Conservation (phyloP, 371 early-diverging fungal genomes). For the Rhizomucor miehei region DNA sequence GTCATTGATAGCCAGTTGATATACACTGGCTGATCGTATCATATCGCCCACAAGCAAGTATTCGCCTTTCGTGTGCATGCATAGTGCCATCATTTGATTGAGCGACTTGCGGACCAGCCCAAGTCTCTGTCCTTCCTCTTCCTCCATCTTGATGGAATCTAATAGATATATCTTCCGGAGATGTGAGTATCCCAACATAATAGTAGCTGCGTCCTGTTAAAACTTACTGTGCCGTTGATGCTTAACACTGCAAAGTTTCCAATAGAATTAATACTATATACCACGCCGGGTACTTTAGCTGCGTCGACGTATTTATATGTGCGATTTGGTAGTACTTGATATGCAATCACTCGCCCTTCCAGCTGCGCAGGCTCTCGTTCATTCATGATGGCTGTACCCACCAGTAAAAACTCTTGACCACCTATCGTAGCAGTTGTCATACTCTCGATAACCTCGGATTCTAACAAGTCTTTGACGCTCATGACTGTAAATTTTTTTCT, state of each 20-base stretch:
- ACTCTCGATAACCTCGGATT: slow-evolving; percentile 45
- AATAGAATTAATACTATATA: slow-evolving; percentile 42
- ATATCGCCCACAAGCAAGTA: slow-evolving; percentile 85
- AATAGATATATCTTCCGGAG: slow-evolving; percentile 38
- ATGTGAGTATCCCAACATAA: background rate
- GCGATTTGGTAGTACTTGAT: slow-evolving; percentile 33
- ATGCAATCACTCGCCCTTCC: slow-evolving; percentile 58
- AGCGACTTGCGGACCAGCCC: slow-evolving; percentile 31
- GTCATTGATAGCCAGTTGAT: slow-evolving; percentile 45
- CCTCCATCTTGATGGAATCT: slow-evolving; percentile 22
- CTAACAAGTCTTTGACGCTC: slow-evolving; percentile 28
- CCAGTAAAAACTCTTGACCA: slow-evolving; percentile 43
- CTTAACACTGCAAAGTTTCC: slow-evolving; percentile 43
- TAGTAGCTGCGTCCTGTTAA: background rate
- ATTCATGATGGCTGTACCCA: slow-evolving; percentile 57
- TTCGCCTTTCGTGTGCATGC: slow-evolving; percentile 64
- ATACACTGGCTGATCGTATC: slow-evolving; percentile 56
- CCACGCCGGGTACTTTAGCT: slow-evolving; percentile 40
- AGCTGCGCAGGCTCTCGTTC: slow-evolving; percentile 44
- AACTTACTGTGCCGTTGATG: slow-evolving; percentile 55
- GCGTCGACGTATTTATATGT: slow-evolving; percentile 39
- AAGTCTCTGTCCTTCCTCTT: slow-evolving; percentile 19
- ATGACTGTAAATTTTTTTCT: background rate
- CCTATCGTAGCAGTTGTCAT: slow-evolving; percentile 29
- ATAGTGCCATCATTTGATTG: slow-evolving; percentile 59